Evolutionary conservation across 306 rosid genomes (phyloP), one percentile per base, ranked within the genome.

Genomic region (Prunus padus): DNA sequence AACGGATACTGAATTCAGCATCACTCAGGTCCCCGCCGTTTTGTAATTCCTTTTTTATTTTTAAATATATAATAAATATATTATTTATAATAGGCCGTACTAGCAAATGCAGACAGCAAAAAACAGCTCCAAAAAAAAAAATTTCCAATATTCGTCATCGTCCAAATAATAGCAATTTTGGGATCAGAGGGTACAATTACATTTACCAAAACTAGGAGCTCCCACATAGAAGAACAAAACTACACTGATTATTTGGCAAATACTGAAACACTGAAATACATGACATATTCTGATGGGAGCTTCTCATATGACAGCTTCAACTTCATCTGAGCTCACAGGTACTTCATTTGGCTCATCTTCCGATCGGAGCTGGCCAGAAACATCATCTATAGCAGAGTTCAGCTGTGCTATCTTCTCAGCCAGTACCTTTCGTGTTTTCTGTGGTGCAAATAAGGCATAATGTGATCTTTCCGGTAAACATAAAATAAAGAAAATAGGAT

Each of bases 301-400:
- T 23, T 74, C 81, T 91, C 89, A 90, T 77, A 85, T 55, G 80
- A 88, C 78, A 76, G 97, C 88, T 88, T 90, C 96, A 75, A 86
- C 71, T 86, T 89, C 96, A 68, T 90, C 97, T 6, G 95, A 80
- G 81, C 73, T 86, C 79, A 81, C 87, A 42, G 89, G 90, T 47
- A 82, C 89, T 61, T 92, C 95, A 78, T 90, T 89, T 60, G 95
- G 81, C 61, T 77, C 78, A 33, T 89, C 89, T 75, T 84, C 89
- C 61, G 95, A 61, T 30, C 87, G 81, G 71, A 87, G 88, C 89
- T 95, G 93, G 71, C 92, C 47, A 77, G 99, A 90, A 86, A 95
- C 93, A 71, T 83, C 97, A 83, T 95, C 99, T 79, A 95, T 95
- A 52, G 99, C 96, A 75, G 95, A 82, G 72, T 89, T 95, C 79